Base-by-base conservation (phyloP, 192 early-diverging fungal species). In the Podila verticillata region DNA sequence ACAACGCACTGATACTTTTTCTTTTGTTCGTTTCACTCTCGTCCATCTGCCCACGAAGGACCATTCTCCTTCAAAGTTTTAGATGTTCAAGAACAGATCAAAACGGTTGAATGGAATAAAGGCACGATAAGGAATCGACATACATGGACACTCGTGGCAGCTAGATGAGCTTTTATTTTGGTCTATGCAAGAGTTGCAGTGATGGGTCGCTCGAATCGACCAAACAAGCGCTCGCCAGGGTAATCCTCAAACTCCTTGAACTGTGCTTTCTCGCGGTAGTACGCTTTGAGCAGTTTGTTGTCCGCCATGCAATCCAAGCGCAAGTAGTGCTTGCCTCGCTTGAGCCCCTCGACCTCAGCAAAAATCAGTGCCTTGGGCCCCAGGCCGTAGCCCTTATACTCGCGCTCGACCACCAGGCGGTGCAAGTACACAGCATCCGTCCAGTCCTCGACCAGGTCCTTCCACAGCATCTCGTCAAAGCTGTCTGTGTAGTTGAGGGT, bases 381-480 rank as follows among this genome's bases (percentile, higher is more conserved):
- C 5, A 80, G 31, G 2, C 77, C 77, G 22, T 44, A 80, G 0
- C 77, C 77, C 57, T 72, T 80, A 61, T 72, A 80, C 35, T 80
- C 77, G 17, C 77, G 77, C 44, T 80, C 77, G 30, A 80, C 70
- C 12, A 80, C 69, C 8, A 80, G 70, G 2, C 77, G 77, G 36
- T 80, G 77, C 28, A 80, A n/a, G 35, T 80, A 80, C 0, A 80
- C 77, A 3, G 77, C 77, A 47, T 72, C 69, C 6, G 77, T 64
- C 77, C 77, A 80, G 60, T 80, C 77, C 3, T 80, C 65, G 5
- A 80, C 77, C 30, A 80, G n/a, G 22, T 80, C 77, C 34, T 64
- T 80, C 77, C 77, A 80, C 0, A 80, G 66, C 77, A 80, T 80
- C 47, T 80, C 65, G 49, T 80, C 77, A 66, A 80, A 80, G 36